These are phyloP conservation scores for Aureobasidium melanogenum DNA, from an alignment of 2,329 filamentous ascomycete genomes.

Conservation along the genomic window DNA sequence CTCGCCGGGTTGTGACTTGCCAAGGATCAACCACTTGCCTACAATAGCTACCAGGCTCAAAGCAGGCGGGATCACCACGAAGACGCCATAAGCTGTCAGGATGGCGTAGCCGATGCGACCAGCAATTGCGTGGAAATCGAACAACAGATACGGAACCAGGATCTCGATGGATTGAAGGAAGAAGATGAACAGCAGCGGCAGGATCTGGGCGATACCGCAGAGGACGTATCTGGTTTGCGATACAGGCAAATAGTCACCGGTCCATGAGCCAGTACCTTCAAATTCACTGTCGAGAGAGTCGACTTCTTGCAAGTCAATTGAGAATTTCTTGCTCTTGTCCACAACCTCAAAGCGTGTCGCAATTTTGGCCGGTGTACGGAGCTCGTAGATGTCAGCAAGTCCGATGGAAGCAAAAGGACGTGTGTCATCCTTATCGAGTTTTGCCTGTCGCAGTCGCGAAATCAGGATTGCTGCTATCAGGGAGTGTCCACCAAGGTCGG, in stretches of 20 bases:
- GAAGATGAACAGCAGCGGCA: neutral
- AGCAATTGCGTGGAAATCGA: neutral
- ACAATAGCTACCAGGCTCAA: neutral
- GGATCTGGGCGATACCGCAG: neutral
- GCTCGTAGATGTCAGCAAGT: neutral
- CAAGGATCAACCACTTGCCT: neutral
- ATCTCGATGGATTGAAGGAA: constrained; percentile 1
- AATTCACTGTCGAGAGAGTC: neutral
- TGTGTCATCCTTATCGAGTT: neutral
- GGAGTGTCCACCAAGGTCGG: neutral
- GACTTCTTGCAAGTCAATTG: neutral
- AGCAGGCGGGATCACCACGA: neutral
- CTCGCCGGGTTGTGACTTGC: neutral
- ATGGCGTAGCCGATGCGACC: neutral
- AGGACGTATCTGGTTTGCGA: neutral
- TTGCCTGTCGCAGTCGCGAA: neutral
- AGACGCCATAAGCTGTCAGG: neutral
- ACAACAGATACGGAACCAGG: neutral
- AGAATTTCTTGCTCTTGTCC: neutral
- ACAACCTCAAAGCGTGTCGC: neutral
- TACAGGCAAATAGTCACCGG: neutral
- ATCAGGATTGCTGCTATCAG: neutral
- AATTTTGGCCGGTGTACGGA: neutral
- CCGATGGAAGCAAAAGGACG: neutral
- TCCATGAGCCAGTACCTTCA: neutral